Evolutionary conservation across 139 green algal genomes (phyloP).

Genomic region (Chlamydomonas urium): DNA sequence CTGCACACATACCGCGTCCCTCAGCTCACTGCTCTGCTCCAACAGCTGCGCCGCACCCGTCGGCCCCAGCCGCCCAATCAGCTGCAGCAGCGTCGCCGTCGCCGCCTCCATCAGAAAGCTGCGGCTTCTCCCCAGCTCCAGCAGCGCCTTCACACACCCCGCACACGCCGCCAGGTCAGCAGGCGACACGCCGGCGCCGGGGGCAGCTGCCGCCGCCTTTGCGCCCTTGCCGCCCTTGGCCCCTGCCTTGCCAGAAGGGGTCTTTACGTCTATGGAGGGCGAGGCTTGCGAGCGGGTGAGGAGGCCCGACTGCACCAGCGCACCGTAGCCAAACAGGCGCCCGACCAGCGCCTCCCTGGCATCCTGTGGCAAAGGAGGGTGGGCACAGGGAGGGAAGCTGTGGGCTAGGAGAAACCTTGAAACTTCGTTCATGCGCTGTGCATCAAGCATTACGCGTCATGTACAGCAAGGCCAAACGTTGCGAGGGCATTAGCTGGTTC

Average conservation of each 20-base stretch:
- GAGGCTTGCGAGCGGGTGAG: not conserved
- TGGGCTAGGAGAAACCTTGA: too few species aligned
- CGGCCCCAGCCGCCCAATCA: conserved; percentile 9
- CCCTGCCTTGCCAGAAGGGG: not conserved
- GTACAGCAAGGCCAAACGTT: too few species aligned
- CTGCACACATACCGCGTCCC: not conserved
- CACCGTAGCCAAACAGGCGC: conserved; percentile 61
- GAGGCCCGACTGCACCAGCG: conserved; percentile 44
- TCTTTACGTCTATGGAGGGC: conserved; percentile 1
- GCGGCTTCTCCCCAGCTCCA: conserved; percentile 51
- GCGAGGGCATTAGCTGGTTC: too few species aligned
- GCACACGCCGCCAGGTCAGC: not conserved
- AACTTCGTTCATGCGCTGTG: too few species aligned
- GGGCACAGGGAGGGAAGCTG: too few species aligned
- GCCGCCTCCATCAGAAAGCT: conserved; percentile 64
- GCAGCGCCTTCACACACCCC: conserved; percentile 25
- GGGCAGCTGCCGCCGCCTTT: not conserved
- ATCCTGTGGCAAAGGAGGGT: too few species aligned
- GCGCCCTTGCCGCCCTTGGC: conserved; percentile 1
- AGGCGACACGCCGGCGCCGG: not conserved
- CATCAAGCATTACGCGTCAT: too few species aligned
- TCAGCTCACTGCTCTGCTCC: not conserved
- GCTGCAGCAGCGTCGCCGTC: conserved; percentile 38
- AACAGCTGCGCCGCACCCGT: not conserved
- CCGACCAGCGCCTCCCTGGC: conserved; percentile 64